Conservation (phyloP, 805 yeast genomes). For the Brettanomyces bruxellensis region DNA sequence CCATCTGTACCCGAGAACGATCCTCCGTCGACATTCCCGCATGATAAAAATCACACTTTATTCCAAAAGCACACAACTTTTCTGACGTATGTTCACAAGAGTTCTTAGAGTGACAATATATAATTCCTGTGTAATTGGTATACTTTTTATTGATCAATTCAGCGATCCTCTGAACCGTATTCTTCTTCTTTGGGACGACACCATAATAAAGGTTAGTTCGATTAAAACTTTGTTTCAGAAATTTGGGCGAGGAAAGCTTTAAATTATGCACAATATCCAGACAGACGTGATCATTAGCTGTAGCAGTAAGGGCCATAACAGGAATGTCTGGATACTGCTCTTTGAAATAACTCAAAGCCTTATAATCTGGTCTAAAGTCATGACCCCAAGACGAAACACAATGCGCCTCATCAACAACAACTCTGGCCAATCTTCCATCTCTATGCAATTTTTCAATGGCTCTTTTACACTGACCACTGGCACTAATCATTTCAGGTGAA, state of each 20-base stretch:
- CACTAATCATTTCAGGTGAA: slow-evolving; percentile 90
- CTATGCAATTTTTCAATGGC: slow-evolving; percentile 51
- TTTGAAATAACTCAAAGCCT: slow-evolving; percentile 67
- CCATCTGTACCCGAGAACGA: slow-evolving; percentile 58
- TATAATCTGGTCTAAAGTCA: slow-evolving; percentile 94
- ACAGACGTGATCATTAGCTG: slow-evolving; percentile 87
- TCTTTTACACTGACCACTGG: slow-evolving; percentile 57
- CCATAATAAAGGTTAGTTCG: slow-evolving; percentile 78
- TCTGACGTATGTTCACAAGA: slow-evolving; percentile 78
- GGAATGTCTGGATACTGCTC: slow-evolving; percentile 71
- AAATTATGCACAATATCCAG: slow-evolving; percentile 79
- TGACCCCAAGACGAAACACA: slow-evolving; percentile 99
- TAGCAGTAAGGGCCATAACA: slow-evolving; percentile 92
- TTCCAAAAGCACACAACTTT: slow-evolving; percentile 47
- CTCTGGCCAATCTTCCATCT: slow-evolving; percentile 57
- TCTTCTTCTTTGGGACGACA: slow-evolving; percentile 56
- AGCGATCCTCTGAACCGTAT: slow-evolving; percentile 48
- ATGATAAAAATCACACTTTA: slow-evolving; percentile 74
- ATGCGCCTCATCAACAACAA: slow-evolving; percentile 96
- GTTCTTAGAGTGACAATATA: slow-evolving; percentile 86
- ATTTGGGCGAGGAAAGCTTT: slow-evolving; percentile 48
- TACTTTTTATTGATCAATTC: slow-evolving; percentile 44
- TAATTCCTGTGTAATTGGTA: slow-evolving; percentile 66
- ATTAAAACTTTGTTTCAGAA: slow-evolving; percentile 86
- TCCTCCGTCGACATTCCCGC: slow-evolving; percentile 89